These are phyloP conservation scores for Coemansia sp. DNA, from an alignment of 192 early-diverging fungal genomes.

Conservation along the genomic window DNA sequence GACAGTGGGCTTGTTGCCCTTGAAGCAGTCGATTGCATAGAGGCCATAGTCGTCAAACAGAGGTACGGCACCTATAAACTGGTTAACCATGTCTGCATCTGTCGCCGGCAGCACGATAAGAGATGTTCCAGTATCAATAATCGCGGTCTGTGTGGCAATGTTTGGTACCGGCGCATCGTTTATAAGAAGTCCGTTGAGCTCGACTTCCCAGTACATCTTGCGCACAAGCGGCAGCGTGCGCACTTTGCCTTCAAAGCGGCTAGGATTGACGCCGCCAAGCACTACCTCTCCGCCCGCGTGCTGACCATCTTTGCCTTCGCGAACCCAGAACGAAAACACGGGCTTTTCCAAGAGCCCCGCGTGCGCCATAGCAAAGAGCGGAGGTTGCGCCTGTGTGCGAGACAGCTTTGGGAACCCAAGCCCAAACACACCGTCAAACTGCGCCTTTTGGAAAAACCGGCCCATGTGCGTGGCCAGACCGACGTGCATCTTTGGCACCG, in stretches of 20 bases:
- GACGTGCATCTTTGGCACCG: conserved; percentile 46
- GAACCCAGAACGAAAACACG: conserved; percentile 50
- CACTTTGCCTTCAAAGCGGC: conserved; percentile 43
- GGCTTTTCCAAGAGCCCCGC: conserved; percentile 41
- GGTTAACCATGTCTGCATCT: conserved; percentile 48
- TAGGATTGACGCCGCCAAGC: conserved; percentile 40
- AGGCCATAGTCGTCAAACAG: conserved; percentile 39
- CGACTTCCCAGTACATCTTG: conserved; percentile 60
- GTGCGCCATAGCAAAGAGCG: conserved; percentile 39
- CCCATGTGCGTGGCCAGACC: conserved; percentile 56
- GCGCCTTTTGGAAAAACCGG: conserved; percentile 50
- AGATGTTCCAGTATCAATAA: conserved; percentile 64
- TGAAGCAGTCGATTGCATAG: conserved; percentile 46
- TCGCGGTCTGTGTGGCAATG: conserved; percentile 47
- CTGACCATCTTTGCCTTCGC: conserved; percentile 40
- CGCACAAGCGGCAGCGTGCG: conserved; percentile 56
- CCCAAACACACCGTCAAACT: conserved; percentile 64
- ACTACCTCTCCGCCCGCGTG: conserved; percentile 52
- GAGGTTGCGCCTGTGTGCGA: conserved; percentile 48
- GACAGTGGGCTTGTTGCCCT: conserved; percentile 38
- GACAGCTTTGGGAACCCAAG: conserved; percentile 57
- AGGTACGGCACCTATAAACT: conserved; percentile 46
- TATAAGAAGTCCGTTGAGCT: conserved; percentile 47
- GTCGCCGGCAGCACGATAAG: conserved; percentile 53
- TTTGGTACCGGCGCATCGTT: conserved; percentile 26